Base-by-base conservation (phyloP, 164 flowering plant species). In the Vitis rupestris region DNA sequence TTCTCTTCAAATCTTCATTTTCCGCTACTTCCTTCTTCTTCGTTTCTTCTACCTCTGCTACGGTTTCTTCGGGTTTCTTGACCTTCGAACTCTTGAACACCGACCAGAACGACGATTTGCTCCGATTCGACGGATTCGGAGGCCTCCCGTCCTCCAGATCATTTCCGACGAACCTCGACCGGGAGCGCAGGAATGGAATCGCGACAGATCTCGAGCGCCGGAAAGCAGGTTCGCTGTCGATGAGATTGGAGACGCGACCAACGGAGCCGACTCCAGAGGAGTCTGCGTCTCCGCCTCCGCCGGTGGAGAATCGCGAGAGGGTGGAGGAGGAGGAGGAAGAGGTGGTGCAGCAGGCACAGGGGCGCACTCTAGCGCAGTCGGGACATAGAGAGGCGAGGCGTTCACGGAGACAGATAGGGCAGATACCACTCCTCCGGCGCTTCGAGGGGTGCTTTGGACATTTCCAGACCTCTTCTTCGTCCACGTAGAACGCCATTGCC, bases 361-460 rank as follows among this genome's bases (percentile, higher is more conserved):
- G 93, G 70, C 86, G 89, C 12, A 67, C 64, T 72, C 63, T 61
- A 58, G 89, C 89, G 76, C 93, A 90, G 60, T 87, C 78, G 8
- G 92, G 87, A 59, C 93, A 88, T 65, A 90, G 89, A 31, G 67
- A 67, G 68, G 59, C 49, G 58, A 88, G 90, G 0, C 88, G 81
- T 50, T 86, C 87, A 10, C 80, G 78, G 68, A 88, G 89, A 71
- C 96, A 88, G 50, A 67, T 12, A 5, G 88, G 83, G 69, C 93
- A 87, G 9, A 87, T 71, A 13, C 97, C 97, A 70, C 65, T 72
- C 10, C 78, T 64, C 56, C 80, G 77, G 1, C 83, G 80, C 63
- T 68, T 76, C 1, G 85, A 79, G 0, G 93, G 90, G 71, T 90
- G 96, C 51, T 77, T 82, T 7, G 75, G 69, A 68, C 94, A 90